Evolutionary conservation across 202 grass and related monocot genomes (phyloP).

Genomic region (Saccharum hybrid): DNA sequence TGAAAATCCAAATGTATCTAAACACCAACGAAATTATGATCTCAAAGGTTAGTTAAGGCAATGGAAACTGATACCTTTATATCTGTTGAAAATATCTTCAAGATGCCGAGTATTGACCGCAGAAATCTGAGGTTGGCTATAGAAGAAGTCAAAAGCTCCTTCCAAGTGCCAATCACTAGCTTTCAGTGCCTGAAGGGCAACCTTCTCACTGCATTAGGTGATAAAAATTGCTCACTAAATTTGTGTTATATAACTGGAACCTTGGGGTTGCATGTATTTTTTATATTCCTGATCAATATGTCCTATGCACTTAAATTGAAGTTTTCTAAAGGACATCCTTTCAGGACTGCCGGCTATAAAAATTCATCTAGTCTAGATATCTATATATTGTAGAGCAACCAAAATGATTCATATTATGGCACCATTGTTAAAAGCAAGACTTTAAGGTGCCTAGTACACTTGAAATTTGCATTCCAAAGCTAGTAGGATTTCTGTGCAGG

Average conservation of each 20-base stretch:
- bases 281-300: background rate
- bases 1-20: background rate
- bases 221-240: slow-evolving; percentile 26
- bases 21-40: background rate
- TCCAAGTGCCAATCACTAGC: slow-evolving; percentile 98
- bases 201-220: slow-evolving; percentile 75
- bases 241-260: background rate
- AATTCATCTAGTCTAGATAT: background rate
- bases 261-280: slow-evolving; percentile 27
- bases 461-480: slow-evolving; percentile 1
- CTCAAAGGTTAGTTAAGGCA: background rate
- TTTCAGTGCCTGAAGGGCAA: slow-evolving; percentile 95
- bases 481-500: background rate
- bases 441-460: background rate
- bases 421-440: background rate
- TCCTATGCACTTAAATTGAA: background rate
- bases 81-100: slow-evolving; percentile 91
- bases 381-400: background rate
- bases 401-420: background rate
- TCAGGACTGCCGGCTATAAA: background rate
- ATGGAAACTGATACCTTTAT: slow-evolving; percentile 70
- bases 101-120: slow-evolving; percentile 72
- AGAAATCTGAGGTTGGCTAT: slow-evolving; percentile 91
- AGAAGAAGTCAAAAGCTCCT: slow-evolving; percentile 98
- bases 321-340: background rate